Evolutionary conservation across 352 stramenopile species (phyloP).

Genomic region (Phytopythium kandeliae): DNA sequence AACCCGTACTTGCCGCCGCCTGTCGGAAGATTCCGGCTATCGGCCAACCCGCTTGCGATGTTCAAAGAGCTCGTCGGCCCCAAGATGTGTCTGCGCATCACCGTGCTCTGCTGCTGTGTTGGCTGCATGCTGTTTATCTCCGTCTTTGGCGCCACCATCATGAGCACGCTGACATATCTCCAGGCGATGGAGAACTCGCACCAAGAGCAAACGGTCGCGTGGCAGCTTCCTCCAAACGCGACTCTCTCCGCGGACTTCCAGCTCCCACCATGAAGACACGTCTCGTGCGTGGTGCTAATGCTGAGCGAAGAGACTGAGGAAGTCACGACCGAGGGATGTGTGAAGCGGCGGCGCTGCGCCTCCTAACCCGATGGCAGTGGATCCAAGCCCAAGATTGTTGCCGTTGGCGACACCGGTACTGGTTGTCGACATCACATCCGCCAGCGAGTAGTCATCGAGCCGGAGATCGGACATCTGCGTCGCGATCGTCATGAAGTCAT

Average conservation of each 20-base stretch:
- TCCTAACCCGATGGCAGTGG: not conserved
- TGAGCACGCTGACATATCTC: conserved; percentile 77
- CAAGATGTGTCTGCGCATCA: conserved; percentile 48
- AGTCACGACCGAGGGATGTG: conserved; percentile 72
- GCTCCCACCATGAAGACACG: not conserved
- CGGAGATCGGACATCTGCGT: conserved; percentile 58
- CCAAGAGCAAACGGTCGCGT: conserved; percentile 1
- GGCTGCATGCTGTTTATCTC: conserved; percentile 56
- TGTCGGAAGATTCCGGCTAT: conserved; percentile 78
- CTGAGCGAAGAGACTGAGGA: conserved; percentile 76
- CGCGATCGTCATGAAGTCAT: conserved; percentile 44
- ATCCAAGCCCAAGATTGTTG: not conserved
- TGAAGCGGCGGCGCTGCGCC: conserved; percentile 25
- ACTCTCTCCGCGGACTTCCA: conserved; percentile 1
- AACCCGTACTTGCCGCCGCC: conserved; percentile 89
- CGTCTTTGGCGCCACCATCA: conserved; percentile 67
- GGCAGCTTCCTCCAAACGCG: conserved; percentile 1
- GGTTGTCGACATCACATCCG: conserved; percentile 13
- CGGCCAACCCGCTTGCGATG: conserved; percentile 80
- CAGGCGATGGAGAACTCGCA: conserved; percentile 13
- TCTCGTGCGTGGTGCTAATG: conserved; percentile 18
- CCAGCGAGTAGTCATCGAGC: conserved; percentile 62
- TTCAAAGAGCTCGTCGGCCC: conserved; percentile 65
- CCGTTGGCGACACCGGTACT: conserved; percentile 4
- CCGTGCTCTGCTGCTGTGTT: conserved; percentile 42